Percentiles rank a stretch among this genome's conserved stretches.
phyloP scores from a whole-genome alignment of 768 basidiomycete species.

The Russula griseocarnosa region DNA sequence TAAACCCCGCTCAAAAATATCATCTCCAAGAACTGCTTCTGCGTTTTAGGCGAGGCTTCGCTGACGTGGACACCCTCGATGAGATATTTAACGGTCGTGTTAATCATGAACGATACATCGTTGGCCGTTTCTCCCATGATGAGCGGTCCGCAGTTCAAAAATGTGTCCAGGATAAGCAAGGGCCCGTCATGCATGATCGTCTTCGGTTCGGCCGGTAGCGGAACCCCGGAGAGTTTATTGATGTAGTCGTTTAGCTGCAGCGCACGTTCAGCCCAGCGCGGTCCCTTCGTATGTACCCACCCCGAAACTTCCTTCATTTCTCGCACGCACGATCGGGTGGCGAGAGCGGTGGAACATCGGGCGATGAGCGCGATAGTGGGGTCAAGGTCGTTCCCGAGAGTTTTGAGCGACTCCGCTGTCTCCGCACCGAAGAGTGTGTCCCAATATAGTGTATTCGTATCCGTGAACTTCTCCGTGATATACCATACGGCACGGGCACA shows the following conservation, averaged over 20 bases:
- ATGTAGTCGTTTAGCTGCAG: neutral
- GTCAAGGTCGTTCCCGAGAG: conserved; percentile 3
- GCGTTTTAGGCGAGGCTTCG: neutral
- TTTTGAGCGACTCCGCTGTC: conserved; percentile 17
- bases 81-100: conserved; percentile 14
- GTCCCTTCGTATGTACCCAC: conserved; percentile 5
- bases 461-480: conserved; percentile 23
- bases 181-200: conserved; percentile 8
- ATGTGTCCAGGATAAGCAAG: neutral
- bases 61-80: conserved; percentile 6
- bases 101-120: neutral
- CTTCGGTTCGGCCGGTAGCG: neutral
- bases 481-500: conserved; percentile 17
- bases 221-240: neutral
- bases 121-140: neutral
- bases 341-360: conserved; percentile 15
- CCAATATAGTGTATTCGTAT: conserved; percentile 9
- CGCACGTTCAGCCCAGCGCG: conserved; percentile 10
- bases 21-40: conserved; percentile 1
- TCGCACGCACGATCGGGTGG: conserved; percentile 14
- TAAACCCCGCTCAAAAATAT: neutral
- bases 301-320: conserved; percentile 2
- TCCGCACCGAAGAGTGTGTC: conserved; percentile 19
- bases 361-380: conserved; percentile 5
- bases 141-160: neutral